Base-by-base conservation (phyloP, 1,284 basidiomycete genomes). In the Pholiota adiposa region DNA sequence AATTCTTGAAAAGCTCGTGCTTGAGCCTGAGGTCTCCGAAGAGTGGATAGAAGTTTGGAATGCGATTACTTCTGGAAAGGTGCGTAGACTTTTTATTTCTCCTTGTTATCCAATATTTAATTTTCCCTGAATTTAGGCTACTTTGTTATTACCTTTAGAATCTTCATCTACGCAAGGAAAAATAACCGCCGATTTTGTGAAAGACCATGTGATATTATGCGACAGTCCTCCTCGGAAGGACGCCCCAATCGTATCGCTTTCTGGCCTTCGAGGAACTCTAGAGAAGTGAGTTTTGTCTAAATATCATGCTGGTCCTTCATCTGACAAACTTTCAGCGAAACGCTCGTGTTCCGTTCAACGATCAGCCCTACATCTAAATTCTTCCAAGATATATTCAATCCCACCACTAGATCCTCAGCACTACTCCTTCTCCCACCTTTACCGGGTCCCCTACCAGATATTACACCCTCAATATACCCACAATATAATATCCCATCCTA, bases 21-120 rank as follows among this genome's bases (percentile, higher is more conserved):
- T 69, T 12, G 88, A 90, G 63, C 83, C 82, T 1, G 87, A 90
- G 62, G 76, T 72, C 9, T 73, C 75, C 2, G 74, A 77, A 8
- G 91, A 93, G 51, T 95, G 94, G 93, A 78, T 82, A 33, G 90
- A 93, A 23, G 78, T 93, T 14, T 90, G 92, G 85, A 79, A 73
- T 62, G 79, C 85, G 1, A 69, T 94, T 54, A 84, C 85, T 0
- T 80, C 79, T 19, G 87, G 88, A 31, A 92, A 92, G 84, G 92
- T 90, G 59, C 52, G 77, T 70, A n/a, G n/a, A 29, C 40, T 52
- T 59, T n/a, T 51, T 18, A 5, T 33, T 18, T 36, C 36, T 51
- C 7, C 8, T 33, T 18, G 27, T 21, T n/a, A n/a, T 21, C 25
- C 18, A 27, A 46, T 43, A 43, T 52, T 11, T 33, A 23, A 33